Base-by-base conservation (phyloP, 2,329 filamentous ascomycete species). In the Venturia effusa region DNA sequence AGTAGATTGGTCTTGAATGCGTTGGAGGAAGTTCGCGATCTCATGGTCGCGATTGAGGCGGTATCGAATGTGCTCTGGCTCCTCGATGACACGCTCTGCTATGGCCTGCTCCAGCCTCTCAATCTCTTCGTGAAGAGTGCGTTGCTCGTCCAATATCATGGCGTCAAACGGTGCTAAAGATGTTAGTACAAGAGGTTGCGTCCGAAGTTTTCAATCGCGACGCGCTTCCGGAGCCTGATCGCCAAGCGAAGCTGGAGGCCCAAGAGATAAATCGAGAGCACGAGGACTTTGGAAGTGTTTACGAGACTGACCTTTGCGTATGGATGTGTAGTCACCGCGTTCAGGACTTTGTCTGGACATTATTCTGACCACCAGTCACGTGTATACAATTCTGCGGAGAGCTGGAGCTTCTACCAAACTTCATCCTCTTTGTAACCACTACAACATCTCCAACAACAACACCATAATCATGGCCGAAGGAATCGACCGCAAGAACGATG, bases 31-130 rank as follows among this genome's bases (percentile, higher is more conserved):
- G 69, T 90, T 87, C 43, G 89, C 81, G 68, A 99, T 86, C 75
- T 97, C 90, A 77, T 99, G 94, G 71, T 99, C 93, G 71, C 92
- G 86, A 72, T 91, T 89, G 17, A 99, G 80, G 67, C 91, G 85
- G 73, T 97, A 91, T 71, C 94, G 89, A 67, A 95, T 90, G 89
- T 96, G 68, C 59, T 59, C 34, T 68, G 93, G 92, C 68, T 97
- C 92, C 68, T 97, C 91, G 67, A 86, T 83, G 66, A 95, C 85
- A 71, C 92, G 89, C 78, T 97, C 92, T 63, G 90, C 88, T 71
- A 97, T 88, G 63, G 90, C 94, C 75, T 96, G 91, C 78, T 99
- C 94, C 66, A 99, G 84, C 67, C 94, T 88, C 82, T 99, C 94
- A 61, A 99, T 80, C 77, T 99, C 94, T 84, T 99, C 94, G 71